Conservation (phyloP, 1,139 yeast genomes). For the Zygosaccharomyces pseudobailii region DNA sequence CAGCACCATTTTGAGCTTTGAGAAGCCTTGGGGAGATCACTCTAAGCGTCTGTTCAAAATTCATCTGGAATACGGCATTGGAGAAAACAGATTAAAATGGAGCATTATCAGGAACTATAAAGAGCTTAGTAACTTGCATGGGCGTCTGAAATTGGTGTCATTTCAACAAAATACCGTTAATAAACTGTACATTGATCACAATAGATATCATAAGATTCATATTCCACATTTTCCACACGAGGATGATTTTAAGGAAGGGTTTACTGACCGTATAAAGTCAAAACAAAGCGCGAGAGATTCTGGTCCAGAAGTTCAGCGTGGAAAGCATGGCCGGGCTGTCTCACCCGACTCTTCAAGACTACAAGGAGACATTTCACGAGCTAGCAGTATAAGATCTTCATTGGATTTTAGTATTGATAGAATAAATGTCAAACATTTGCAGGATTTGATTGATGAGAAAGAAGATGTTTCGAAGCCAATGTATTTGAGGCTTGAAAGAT, state of each 20-base stretch:
- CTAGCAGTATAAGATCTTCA: conserved; percentile 15
- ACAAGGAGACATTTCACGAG: conserved; percentile 7
- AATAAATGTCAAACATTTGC: conserved; percentile 29
- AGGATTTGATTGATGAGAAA: conserved; percentile 29
- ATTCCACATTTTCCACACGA: conserved; percentile 34
- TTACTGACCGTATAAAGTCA: not conserved
- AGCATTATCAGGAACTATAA: conserved; percentile 64
- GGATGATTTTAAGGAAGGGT: conserved; percentile 16
- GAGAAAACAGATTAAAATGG: conserved; percentile 78
- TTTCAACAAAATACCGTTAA: conserved; percentile 36
- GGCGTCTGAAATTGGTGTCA: conserved; percentile 53
- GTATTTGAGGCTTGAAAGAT: conserved; percentile 46
- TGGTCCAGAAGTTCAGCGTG: not conserved
- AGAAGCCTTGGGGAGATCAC: conserved; percentile 10
- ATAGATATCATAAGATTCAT: conserved; percentile 23
- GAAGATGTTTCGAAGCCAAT: conserved; percentile 28
- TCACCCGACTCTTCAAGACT: not conserved
- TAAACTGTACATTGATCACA: conserved; percentile 24
- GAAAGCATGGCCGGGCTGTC: not conserved
- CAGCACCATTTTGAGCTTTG: conserved; percentile 9
- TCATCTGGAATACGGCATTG: conserved; percentile 85
- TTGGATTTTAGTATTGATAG: conserved; percentile 22
- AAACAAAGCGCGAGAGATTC: not conserved
- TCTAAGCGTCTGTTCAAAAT: conserved; percentile 46
- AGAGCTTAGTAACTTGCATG: conserved; percentile 67